Conservation (phyloP, 148 eudicot genomes). For the Chenopodium suecicum region DNA sequence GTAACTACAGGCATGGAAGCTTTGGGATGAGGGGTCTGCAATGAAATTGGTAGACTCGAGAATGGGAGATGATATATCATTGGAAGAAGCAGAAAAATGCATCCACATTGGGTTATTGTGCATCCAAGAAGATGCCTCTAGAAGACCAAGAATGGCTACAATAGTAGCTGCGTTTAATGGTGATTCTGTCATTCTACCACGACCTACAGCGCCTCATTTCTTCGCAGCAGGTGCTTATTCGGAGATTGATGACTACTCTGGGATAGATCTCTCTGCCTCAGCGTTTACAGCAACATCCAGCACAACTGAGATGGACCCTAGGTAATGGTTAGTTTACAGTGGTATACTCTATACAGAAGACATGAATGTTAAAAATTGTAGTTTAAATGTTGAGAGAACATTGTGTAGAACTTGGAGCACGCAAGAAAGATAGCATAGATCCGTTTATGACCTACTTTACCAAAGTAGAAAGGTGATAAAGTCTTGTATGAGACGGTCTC, state of each 20-base stretch:
- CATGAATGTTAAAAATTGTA: not conserved
- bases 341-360: no score
- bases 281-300: constrained; percentile 20
- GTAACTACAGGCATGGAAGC: constrained; percentile 33
- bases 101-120: constrained; percentile 33
- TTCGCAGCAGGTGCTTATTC: constrained; percentile 15
- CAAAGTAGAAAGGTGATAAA: not conserved
- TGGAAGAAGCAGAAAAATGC: constrained; percentile 26
- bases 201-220: constrained; percentile 33
- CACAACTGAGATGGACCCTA: constrained; percentile 17
- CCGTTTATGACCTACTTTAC: not conserved
- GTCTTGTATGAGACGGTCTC: not conserved
- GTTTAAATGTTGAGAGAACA: not conserved
- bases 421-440: not conserved
- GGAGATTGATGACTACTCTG: constrained; percentile 5
- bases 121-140: constrained; percentile 36
- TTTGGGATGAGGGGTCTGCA: constrained; percentile 26
- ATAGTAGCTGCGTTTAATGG: constrained; percentile 28
- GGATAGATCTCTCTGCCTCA: constrained; percentile 1
- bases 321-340: not conserved
- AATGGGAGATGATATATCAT: constrained; percentile 11
- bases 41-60: constrained; percentile 23
- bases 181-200: constrained; percentile 22
- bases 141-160: constrained; percentile 34
- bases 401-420: not conserved